Evolutionary conservation across 2,329 filamentous ascomycete genomes (phyloP).

Genomic region (Reticulascus tulasneorum): DNA sequence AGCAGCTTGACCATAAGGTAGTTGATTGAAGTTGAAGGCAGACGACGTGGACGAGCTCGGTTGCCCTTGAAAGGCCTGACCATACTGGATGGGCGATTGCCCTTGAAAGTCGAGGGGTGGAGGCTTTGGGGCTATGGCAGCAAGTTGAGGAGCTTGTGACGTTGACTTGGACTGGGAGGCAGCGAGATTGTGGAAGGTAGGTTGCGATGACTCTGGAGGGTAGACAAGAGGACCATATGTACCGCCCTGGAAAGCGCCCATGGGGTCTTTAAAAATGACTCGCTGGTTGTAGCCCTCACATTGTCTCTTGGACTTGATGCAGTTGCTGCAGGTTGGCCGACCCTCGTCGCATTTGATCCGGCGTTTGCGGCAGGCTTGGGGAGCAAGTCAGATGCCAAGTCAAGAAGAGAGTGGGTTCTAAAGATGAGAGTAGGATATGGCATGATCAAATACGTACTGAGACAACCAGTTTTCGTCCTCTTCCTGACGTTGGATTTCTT

Average conservation of each 20-base stretch:
- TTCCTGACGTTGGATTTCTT: constrained; percentile 54
- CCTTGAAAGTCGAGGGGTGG: constrained; percentile 31
- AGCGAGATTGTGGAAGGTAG: constrained; percentile 42
- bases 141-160: constrained; percentile 33
- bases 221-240: constrained; percentile 42
- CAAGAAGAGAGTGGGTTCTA: background rate
- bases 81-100: constrained; percentile 22
- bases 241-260: constrained; percentile 49
- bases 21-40: constrained; percentile 18
- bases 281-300: constrained; percentile 83
- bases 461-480: constrained; percentile 86
- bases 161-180: constrained; percentile 33
- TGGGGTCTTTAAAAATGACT: constrained; percentile 73
- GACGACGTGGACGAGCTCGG: constrained; percentile 11
- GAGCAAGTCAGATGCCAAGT: constrained; percentile 5
- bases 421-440: background rate
- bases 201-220: constrained; percentile 39
- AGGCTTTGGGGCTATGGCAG: constrained; percentile 51
- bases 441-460: constrained; percentile 63
- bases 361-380: constrained; percentile 78
- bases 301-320: constrained; percentile 77
- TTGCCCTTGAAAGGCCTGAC: constrained; percentile 25
- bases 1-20: constrained; percentile 12
- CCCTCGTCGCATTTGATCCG: constrained; percentile 97
- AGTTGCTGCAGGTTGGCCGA: constrained; percentile 76